Base-by-base conservation (phyloP, 306 rosid genomes). In the Cotoneaster glaucophyllus region DNA sequence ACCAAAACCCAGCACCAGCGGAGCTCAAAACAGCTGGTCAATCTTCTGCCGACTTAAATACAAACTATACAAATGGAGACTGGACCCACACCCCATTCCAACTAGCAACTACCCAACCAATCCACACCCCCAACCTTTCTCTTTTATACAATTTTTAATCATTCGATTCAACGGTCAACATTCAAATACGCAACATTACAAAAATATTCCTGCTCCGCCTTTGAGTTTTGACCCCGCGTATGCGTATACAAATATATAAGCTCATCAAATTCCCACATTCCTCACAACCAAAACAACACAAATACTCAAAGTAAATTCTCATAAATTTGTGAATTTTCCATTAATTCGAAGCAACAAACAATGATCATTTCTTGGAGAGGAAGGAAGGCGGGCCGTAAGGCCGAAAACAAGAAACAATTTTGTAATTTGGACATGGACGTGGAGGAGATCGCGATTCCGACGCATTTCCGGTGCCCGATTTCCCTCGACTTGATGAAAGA, bases 401-500 rank as follows among this genome's bases (percentile, higher is more conserved):
- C 78, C 44, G 78, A 82, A 18, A 82, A 78, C 41, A 86, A 78
- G 57, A 84, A 80, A 57, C 19, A 71, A 32, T 52, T 69, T 59
- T 71, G 54, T 9, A 84, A 75, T 41, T 70, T 85, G 11, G 43
- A 56, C 61, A 71, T 71, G 68, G 91, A 82, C 53, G 66, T 87
- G 31, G 97, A 86, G 28, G 97, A 87, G 44, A 37, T 90, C 3
- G 83, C 78, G 0, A 77, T 88, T 37, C 98, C 98, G 4, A 43
- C 78, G 2, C 90, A 91, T 57, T 94, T 87, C 78, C 84, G 89
- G 37, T 94, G 97, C 61, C 98, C 96, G 22, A 87, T 94, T 4
- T 79, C 93, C 4, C 87, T 91, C 19, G 98, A 94, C 53, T 64
- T 91, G 77, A 94, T 94, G 96, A 91, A 84, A 29, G 97, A 94